These are phyloP conservation scores for Cytospora paraplurivora DNA, from an alignment of 2,329 filamentous ascomycete species.

Conservation along the genomic window DNA sequence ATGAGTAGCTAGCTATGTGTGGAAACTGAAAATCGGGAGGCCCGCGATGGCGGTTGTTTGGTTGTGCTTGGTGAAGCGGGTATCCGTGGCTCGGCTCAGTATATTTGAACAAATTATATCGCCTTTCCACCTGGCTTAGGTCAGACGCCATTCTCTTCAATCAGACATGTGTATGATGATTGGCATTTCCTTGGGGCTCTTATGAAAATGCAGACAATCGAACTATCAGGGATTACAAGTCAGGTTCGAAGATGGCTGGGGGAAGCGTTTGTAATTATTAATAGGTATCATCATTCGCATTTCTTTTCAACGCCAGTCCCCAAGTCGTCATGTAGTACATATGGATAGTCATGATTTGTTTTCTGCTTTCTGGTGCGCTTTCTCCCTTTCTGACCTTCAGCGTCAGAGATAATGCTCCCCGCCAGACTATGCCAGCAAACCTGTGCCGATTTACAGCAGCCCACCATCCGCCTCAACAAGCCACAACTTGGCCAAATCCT, in stretches of 20 bases:
- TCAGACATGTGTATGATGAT: not conserved
- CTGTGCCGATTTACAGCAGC: conserved; percentile 9
- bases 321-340: conserved; percentile 15
- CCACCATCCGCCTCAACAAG: conserved; percentile 61
- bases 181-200: not conserved
- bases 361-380: not conserved
- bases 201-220: not conserved
- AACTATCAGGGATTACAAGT: not conserved
- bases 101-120: not conserved
- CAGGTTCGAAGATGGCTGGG: not conserved
- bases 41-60: not conserved
- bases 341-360: conserved; percentile 18
- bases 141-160: not conserved
- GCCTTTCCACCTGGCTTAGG: not conserved
- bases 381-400: not conserved
- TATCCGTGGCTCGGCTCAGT: not conserved
- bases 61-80: not conserved
- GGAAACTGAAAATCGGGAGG: not conserved
- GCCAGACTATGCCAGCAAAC: too few species aligned
- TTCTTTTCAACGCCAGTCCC: not conserved
- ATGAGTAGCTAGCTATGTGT: not conserved
- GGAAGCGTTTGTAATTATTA: conserved; percentile 6
- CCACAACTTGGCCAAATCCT: conserved; percentile 72
- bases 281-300: conserved; percentile 9
- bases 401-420: not conserved